Conservation (phyloP, 345 rosid genomes). For the Brassica incana region DNA sequence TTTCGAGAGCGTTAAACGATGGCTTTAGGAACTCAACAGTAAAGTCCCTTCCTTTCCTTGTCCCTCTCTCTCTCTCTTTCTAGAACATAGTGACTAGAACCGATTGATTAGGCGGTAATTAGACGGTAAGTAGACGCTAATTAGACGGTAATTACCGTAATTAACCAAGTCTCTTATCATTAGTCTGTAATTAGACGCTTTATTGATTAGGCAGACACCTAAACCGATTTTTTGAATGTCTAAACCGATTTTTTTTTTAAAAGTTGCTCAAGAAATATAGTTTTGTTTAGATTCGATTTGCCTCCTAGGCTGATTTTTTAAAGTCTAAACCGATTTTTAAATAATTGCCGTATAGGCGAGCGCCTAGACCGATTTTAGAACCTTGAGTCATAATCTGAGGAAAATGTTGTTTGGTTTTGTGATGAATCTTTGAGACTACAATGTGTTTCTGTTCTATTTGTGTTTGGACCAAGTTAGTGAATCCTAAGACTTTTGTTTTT, state of each 20-base stretch:
- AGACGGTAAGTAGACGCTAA: too few relatives aligned
- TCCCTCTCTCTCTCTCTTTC: not conserved
- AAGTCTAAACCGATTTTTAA: too few relatives aligned
- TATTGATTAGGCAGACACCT: too few relatives aligned
- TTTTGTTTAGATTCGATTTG: too few relatives aligned
- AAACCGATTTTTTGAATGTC: too few relatives aligned
- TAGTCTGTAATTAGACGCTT: not conserved
- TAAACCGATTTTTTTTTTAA: too few relatives aligned
- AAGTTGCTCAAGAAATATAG: too few relatives aligned
- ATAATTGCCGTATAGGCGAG: too few relatives aligned
- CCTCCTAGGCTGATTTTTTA: too few relatives aligned
- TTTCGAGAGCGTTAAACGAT: constrained; percentile 80
- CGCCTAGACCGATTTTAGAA: not conserved
- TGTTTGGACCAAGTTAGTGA: not conserved
- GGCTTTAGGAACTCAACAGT: constrained; percentile 89
- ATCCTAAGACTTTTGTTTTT: not conserved
- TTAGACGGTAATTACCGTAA: too few relatives aligned
- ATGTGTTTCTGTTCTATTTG: not conserved
- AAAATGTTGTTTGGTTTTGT: not conserved
- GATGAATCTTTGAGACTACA: not conserved
- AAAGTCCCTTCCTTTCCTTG: constrained; percentile 31
- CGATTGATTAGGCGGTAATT: too few relatives aligned
- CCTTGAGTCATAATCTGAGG: not conserved
- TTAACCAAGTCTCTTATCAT: too few relatives aligned
- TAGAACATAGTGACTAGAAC: not conserved